Evolutionary conservation across 2,329 filamentous ascomycete genomes (phyloP).

Genomic region (Pyrenophora tritici-repentis): DNA sequence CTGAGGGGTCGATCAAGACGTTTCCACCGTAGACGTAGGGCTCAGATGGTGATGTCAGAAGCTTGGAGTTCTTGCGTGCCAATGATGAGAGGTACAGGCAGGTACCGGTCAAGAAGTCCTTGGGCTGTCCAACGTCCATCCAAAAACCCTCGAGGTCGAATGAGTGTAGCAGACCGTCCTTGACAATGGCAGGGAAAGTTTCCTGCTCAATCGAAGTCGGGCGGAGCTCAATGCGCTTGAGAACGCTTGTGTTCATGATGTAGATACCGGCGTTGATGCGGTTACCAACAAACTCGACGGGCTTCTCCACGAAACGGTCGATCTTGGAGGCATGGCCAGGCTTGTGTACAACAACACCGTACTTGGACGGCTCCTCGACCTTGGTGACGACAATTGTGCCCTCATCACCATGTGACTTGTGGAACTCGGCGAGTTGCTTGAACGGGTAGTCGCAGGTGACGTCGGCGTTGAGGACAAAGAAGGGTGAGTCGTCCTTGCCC

Average conservation of each 20-base stretch:
- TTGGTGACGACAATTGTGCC: constrained; percentile 98
- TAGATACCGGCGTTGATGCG: constrained; percentile 99
- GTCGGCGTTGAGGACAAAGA: constrained; percentile 98
- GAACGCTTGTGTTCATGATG: constrained; percentile 90
- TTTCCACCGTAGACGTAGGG: constrained; percentile 91
- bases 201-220: constrained; percentile 98
- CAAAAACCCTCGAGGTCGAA: constrained; percentile 98
- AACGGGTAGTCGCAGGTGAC: constrained; percentile 99
- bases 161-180: constrained; percentile 88
- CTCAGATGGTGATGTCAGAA: constrained; percentile 74
- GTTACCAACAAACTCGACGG: constrained; percentile 97
- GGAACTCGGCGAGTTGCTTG: constrained; percentile 85
- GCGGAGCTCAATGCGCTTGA: constrained; percentile 90
- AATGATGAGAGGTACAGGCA: constrained; percentile 95
- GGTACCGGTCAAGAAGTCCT: constrained; percentile 95
- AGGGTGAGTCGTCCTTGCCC: constrained; percentile 89
- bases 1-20: constrained; percentile 89
- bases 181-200: constrained; percentile 93
- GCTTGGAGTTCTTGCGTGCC: constrained; percentile 85
- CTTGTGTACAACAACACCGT: constrained; percentile 98
- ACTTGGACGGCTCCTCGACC: constrained; percentile 98
- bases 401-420: constrained; percentile 90
- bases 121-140: constrained; percentile 99
- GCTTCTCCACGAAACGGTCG: constrained; percentile 99
- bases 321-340: constrained; percentile 88